These are phyloP conservation scores for Melanogaster broomeanus DNA, from an alignment of 768 basidiomycete genomes.

Conservation along the genomic window DNA sequence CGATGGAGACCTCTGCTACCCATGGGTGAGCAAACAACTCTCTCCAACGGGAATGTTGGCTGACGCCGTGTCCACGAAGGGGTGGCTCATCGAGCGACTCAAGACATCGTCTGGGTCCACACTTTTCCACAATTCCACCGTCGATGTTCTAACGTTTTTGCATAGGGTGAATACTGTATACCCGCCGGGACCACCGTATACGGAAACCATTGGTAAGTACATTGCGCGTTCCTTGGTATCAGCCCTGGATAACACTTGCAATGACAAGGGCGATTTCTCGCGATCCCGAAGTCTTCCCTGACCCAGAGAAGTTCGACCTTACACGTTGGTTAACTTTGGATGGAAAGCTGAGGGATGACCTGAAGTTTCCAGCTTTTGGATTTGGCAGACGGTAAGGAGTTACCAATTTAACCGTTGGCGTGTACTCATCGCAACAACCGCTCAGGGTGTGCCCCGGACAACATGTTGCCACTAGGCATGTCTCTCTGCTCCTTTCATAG, in stretches of 20 bases:
- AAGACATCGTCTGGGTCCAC: constrained; percentile 19
- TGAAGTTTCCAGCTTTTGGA: constrained; percentile 52
- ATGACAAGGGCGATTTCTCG: constrained; percentile 34
- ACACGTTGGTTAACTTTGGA: constrained; percentile 29
- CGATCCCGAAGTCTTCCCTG: constrained; percentile 38
- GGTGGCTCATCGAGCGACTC: constrained; percentile 10
- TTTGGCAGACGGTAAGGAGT: constrained; percentile 42
- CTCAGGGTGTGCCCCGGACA: constrained; percentile 60
- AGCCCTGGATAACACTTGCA: not conserved
- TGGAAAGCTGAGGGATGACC: constrained; percentile 40
- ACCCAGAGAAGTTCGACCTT: constrained; percentile 39
- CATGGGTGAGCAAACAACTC: constrained; percentile 12
- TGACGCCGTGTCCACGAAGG: constrained; percentile 2
- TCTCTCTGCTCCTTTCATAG: not conserved
- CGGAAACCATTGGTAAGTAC: constrained; percentile 21
- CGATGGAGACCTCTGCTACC: constrained; percentile 35
- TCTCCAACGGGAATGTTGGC: not conserved
- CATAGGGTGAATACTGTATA: constrained; percentile 15
- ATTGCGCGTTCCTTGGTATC: not conserved
- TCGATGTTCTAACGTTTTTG: not conserved
- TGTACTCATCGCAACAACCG: not conserved
- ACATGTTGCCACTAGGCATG: constrained; percentile 48
- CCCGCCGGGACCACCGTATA: constrained; percentile 17
- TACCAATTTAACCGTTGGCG: not conserved
- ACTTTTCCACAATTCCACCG: not conserved